Percentiles rank a stretch among this genome's conserved stretches.
phyloP scores from a whole-genome alignment of 371 early-diverging fungal genomes.

The Syncephalastrum contaminatum region DNA sequence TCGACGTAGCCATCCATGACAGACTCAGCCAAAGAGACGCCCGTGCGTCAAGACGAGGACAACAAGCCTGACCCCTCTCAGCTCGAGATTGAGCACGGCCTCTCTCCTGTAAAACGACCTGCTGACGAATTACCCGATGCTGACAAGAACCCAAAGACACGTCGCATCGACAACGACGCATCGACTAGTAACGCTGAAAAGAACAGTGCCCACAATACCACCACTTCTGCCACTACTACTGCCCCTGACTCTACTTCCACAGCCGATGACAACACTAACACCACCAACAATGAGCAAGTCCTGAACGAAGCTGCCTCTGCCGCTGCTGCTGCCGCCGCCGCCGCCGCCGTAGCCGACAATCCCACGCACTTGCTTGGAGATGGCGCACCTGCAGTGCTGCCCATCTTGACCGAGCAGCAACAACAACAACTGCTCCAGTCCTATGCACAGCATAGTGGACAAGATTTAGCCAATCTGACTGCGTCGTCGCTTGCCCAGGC shows the following conservation, averaged over 20 bases:
- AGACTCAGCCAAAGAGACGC: too few relatives aligned
- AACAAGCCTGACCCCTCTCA: too few relatives aligned
- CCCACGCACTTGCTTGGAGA: neutral
- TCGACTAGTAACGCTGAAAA: neutral
- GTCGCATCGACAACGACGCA: slow-evolving; percentile 7
- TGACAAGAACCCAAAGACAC: slow-evolving; percentile 19
- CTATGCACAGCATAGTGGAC: slow-evolving; percentile 45
- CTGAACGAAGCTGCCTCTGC: slow-evolving; percentile 8
- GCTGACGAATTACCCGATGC: slow-evolving; percentile 18
- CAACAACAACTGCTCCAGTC: slow-evolving; percentile 41
- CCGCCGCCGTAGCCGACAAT: slow-evolving; percentile 6
- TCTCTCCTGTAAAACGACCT: slow-evolving; percentile 10
- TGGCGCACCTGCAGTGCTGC: slow-evolving; percentile 14
- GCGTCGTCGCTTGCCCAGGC: slow-evolving; percentile 52
- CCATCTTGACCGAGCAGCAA: slow-evolving; percentile 14
- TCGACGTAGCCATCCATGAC: too few relatives aligned
- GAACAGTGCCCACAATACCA: neutral
- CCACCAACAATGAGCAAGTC: slow-evolving; percentile 4
- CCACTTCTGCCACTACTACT: slow-evolving; percentile 2
- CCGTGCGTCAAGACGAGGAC: too few relatives aligned
- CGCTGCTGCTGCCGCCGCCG: slow-evolving; percentile 12
- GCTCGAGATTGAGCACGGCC: too few relatives aligned
- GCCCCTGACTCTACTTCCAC: neutral
- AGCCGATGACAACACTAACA: slow-evolving; percentile 4
- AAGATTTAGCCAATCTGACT: slow-evolving; percentile 43